These are phyloP conservation scores for Lentinula sp. DNA, from an alignment of 768 basidiomycete species.

Conservation along the genomic window DNA sequence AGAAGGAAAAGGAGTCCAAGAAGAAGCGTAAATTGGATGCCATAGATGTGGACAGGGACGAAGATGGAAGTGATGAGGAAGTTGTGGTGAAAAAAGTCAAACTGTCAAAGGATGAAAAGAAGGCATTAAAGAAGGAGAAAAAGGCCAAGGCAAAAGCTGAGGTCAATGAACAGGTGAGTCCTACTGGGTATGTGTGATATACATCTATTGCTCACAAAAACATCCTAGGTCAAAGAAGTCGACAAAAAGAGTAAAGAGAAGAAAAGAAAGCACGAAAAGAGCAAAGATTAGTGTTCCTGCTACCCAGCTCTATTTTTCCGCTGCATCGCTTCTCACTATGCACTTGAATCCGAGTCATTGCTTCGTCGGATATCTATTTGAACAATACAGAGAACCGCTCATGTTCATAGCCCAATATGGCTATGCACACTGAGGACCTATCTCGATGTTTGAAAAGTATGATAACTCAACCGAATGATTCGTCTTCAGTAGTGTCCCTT, in stretches of 20 bases:
- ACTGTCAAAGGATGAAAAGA: conserved; percentile 81
- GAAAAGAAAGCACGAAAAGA: conserved; percentile 2
- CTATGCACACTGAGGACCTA: no score
- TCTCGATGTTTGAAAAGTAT: neutral
- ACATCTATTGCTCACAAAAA: neutral
- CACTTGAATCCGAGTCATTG: no score
- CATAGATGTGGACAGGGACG: conserved; percentile 56
- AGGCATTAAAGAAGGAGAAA: conserved; percentile 73
- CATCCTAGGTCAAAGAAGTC: conserved; percentile 23
- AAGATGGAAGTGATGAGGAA: conserved; percentile 33
- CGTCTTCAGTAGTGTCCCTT: conserved; percentile 20
- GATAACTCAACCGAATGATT: neutral
- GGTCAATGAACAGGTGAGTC: conserved; percentile 19
- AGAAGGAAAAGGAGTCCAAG: conserved; percentile 34
- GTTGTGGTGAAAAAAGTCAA: conserved; percentile 65
- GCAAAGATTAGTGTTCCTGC: neutral
- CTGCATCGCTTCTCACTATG: no score
- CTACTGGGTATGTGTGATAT: neutral
- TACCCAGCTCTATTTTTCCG: neutral
- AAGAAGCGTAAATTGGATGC: conserved; percentile 64
- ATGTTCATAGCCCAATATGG: neutral
- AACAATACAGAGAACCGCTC: neutral
- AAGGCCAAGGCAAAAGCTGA: conserved; percentile 58
- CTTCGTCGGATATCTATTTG: no score
- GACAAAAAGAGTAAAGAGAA: conserved; percentile 32